These are phyloP conservation scores for Candida nanaspora DNA, from an alignment of 805 yeast species.

Conservation along the genomic window DNA sequence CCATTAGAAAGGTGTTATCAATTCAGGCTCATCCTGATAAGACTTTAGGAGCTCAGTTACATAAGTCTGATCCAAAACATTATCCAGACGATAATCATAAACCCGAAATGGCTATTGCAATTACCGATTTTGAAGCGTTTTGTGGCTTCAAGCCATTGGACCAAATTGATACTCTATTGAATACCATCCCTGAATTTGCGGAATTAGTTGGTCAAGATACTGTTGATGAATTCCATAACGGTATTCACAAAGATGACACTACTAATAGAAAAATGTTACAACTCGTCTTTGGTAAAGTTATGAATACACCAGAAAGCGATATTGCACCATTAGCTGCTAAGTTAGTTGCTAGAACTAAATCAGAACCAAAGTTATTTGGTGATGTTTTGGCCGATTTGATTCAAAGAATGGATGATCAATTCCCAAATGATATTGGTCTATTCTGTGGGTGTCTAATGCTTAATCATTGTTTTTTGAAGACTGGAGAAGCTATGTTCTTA, in stretches of 20 bases:
- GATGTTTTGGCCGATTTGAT: constrained; percentile 63
- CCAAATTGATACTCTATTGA: constrained; percentile 63
- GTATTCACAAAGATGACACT: constrained; percentile 39
- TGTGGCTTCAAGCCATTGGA: constrained; percentile 94
- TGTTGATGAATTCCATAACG: constrained; percentile 44
- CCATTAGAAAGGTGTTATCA: constrained; percentile 85
- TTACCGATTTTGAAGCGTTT: constrained; percentile 93
- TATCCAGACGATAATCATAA: constrained; percentile 98
- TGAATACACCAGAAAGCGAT: constrained; percentile 67
- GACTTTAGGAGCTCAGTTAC: constrained; percentile 67
- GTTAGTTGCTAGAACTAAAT: constrained; percentile 58
- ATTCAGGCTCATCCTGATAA: constrained; percentile 99
- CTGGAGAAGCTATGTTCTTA: constrained; percentile 95
- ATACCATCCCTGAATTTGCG: constrained; percentile 69
- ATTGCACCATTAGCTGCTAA: constrained; percentile 52
- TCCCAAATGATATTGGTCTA: constrained; percentile 89
- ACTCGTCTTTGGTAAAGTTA: constrained; percentile 69
- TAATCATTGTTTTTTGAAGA: constrained; percentile 73
- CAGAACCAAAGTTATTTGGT: constrained; percentile 52
- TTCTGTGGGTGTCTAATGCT: constrained; percentile 92
- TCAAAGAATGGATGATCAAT: constrained; percentile 73
- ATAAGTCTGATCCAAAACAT: constrained; percentile 77
- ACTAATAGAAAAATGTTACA: constrained; percentile 62
- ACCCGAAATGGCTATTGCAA: constrained; percentile 99
- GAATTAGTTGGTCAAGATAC: constrained; percentile 60